Evolutionary conservation across 441 rosid genomes (phyloP).

Genomic region (Adansonia rubrostipa): DNA sequence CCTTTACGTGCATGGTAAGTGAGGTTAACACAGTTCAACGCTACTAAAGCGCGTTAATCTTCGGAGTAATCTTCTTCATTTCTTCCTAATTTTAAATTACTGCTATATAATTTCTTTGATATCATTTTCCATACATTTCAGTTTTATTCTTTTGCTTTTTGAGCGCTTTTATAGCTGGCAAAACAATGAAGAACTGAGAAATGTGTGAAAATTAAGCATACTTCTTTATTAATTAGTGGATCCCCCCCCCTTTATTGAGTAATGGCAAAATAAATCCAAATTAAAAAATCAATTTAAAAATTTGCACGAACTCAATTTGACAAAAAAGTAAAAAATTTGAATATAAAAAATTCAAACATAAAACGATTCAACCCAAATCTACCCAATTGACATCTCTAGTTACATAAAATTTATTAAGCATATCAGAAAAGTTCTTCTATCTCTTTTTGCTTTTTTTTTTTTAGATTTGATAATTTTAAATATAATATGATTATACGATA

Average conservation of each 20-base stretch:
- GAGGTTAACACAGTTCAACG: conserved; percentile 39
- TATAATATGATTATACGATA: no score
- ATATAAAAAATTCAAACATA: no score
- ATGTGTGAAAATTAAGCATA: not conserved
- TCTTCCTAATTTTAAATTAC: not conserved
- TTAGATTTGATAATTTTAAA: no score
- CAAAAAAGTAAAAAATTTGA: no score
- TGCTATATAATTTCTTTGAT: not conserved
- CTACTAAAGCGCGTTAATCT: conserved; percentile 1
- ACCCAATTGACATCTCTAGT: no score
- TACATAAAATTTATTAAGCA: no score
- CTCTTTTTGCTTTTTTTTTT: no score
- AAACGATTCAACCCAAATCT: no score
- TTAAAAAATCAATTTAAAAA: no score
- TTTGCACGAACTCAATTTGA: no score
- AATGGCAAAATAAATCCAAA: no score
- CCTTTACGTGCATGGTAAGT: conserved; percentile 55
- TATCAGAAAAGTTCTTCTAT: no score
- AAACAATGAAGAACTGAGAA: not conserved
- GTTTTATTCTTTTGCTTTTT: not conserved
- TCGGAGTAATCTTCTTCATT: not conserved
- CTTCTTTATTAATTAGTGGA: not conserved
- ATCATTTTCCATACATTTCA: not conserved
- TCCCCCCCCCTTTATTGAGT: not conserved
- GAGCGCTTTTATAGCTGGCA: not conserved